phyloP scores from a whole-genome alignment of 1,284 basidiomycete species.

The Inonotus obliquus region DNA sequence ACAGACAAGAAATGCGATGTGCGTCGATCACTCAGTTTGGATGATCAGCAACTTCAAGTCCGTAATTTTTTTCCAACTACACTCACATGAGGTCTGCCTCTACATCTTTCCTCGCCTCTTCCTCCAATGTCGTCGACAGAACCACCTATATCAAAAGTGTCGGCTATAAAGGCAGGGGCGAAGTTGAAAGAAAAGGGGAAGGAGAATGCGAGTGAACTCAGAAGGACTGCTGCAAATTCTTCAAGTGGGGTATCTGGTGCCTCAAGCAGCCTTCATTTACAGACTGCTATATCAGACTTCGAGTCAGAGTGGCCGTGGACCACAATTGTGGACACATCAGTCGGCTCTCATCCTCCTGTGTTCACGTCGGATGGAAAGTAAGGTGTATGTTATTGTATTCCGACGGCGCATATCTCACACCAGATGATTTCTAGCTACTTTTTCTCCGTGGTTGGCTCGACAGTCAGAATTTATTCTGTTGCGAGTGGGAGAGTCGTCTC shows the following conservation, averaged over 20 bases:
- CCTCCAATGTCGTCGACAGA: neutral
- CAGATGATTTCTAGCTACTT: slow-evolving; percentile 60
- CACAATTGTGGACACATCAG: slow-evolving; percentile 65
- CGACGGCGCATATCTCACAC: slow-evolving; percentile 19
- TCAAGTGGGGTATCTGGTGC: neutral
- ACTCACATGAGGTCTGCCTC: neutral
- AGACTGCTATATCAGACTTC: slow-evolving; percentile 15
- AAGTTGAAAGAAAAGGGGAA: slow-evolving; percentile 14
- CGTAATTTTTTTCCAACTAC: slow-evolving; percentile 7
- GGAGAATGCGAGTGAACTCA: slow-evolving; percentile 3
- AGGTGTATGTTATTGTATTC: slow-evolving; percentile 27
- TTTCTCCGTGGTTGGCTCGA: slow-evolving; percentile 74
- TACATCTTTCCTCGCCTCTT: neutral
- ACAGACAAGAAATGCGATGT: neutral
- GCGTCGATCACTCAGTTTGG: neutral
- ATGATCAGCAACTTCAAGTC: neutral
- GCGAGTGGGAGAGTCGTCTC: slow-evolving; percentile 76
- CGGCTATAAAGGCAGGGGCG: neutral
- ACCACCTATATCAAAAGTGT: neutral
- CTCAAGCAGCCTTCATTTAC: neutral
- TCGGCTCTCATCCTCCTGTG: slow-evolving; percentile 63
- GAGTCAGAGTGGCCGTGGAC: slow-evolving; percentile 61
- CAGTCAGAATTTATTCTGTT: slow-evolving; percentile 80
- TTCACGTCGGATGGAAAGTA: slow-evolving; percentile 87
- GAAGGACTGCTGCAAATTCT: neutral